Conservation (phyloP, 495 filamentous ascomycete genomes). For the Penicillium diatomitis region DNA sequence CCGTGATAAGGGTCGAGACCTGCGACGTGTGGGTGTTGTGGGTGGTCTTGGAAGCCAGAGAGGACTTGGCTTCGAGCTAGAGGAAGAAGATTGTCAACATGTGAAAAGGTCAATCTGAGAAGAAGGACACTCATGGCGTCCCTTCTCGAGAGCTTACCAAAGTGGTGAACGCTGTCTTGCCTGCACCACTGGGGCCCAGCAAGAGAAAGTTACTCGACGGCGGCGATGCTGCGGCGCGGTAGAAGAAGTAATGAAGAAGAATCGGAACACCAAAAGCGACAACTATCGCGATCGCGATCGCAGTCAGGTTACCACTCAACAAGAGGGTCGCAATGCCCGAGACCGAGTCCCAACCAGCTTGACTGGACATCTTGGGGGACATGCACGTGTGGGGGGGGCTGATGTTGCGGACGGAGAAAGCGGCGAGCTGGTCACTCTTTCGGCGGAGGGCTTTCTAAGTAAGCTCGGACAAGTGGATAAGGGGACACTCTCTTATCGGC, state of each 20-base stretch:
- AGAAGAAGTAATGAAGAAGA: constrained; percentile 68
- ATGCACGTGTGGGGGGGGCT: too few species aligned
- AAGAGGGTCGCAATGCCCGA: constrained; percentile 32
- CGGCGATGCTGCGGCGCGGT: constrained; percentile 52
- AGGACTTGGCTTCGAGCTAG: constrained; percentile 41
- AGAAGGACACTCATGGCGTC: too few species aligned
- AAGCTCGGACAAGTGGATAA: too few species aligned
- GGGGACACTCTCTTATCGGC: too few species aligned
- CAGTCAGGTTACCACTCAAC: constrained; percentile 33
- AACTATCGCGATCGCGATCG: constrained; percentile 56
- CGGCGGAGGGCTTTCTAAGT: too few species aligned
- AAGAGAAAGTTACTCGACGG: constrained; percentile 76
- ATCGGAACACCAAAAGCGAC: constrained; percentile 67
- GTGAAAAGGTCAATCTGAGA: too few species aligned
- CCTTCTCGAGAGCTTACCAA: constrained; percentile 36
- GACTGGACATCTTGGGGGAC: constrained; percentile 19
- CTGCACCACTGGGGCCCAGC: constrained; percentile 71
- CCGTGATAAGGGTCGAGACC: constrained; percentile 59
- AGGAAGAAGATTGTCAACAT: not conserved
- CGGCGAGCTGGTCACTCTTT: not conserved
- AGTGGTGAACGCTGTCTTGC: constrained; percentile 85
- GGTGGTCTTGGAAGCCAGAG: constrained; percentile 21
- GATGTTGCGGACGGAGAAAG: constrained; percentile 3
- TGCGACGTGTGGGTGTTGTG: constrained; percentile 73
- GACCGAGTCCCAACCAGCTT: constrained; percentile 27